A percentile compares a stretch with the other conserved stretches of the same genome.
Conservation (phyloP, 345 rosid species). For the Hibiscus tridactylites region DNA sequence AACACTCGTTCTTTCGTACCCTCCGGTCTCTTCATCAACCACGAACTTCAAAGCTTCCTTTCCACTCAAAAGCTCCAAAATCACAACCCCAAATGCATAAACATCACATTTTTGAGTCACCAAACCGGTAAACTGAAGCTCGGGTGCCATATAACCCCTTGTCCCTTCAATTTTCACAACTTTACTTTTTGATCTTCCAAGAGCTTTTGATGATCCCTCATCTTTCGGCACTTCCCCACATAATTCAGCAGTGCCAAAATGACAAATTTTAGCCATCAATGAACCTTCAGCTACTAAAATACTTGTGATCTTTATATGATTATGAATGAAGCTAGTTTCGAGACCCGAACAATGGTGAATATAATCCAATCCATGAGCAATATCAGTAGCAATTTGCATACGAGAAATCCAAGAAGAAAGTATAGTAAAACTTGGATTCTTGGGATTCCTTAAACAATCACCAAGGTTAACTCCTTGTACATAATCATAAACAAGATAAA, state of each 20-base stretch:
- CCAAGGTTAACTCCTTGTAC: conserved; percentile 24
- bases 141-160: conserved; percentile 52
- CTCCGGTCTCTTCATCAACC: conserved; percentile 27
- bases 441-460: conserved; percentile 27
- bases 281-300: conserved; percentile 29
- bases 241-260: conserved; percentile 42
- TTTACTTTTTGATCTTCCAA: conserved; percentile 18
- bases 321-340: conserved; percentile 29
- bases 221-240: conserved; percentile 32
- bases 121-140: conserved; percentile 26
- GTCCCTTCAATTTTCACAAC: conserved; percentile 28
- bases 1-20: conserved; percentile 27
- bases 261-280: conserved; percentile 33
- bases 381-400: conserved; percentile 27
- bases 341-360: conserved; percentile 41
- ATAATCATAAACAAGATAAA: conserved; percentile 32
- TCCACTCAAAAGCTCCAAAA: conserved; percentile 15
- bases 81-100: conserved; percentile 18
- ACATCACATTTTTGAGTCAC: conserved; percentile 18
- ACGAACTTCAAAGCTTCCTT: conserved; percentile 19
- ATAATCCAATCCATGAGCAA: conserved; percentile 44
- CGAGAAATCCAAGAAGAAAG: conserved; percentile 32
- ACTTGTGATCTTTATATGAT: conserved; percentile 44
- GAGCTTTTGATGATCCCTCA: background rate
- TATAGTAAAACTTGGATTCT: conserved; percentile 24